These are phyloP conservation scores for Pseudogymnoascus sp. DNA, from an alignment of 2,329 filamentous ascomycete genomes.

Conservation along the genomic window DNA sequence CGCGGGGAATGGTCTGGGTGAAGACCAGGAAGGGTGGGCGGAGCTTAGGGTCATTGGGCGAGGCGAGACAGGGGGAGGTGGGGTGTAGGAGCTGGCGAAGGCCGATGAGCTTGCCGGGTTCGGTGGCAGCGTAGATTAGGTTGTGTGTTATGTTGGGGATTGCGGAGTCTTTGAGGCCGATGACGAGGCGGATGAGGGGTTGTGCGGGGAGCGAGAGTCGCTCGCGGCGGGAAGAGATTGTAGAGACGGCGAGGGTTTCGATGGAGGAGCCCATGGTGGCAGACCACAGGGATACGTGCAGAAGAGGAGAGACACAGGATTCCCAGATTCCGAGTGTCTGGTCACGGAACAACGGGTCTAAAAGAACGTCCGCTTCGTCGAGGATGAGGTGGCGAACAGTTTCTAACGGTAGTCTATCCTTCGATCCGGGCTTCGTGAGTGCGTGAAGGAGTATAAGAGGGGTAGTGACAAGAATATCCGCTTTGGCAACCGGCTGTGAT, in stretches of 20 bases:
- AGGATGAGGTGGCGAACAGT: conserved; percentile 68
- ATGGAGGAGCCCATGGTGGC: conserved; percentile 95
- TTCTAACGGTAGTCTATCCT: conserved; percentile 45
- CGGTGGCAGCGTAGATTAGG: conserved; percentile 82
- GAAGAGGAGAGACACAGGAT: conserved; percentile 59
- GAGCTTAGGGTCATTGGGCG: conserved; percentile 35
- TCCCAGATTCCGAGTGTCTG: conserved; percentile 82
- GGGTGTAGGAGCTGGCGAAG: conserved; percentile 85
- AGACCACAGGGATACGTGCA: conserved; percentile 82
- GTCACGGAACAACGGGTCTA: conserved; percentile 82
- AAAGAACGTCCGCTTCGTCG: conserved; percentile 90
- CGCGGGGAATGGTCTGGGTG: conserved; percentile 89
- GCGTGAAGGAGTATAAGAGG: conserved; percentile 72
- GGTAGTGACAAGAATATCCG: conserved; percentile 74
- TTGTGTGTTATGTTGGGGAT: conserved; percentile 87
- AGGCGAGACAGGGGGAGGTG: conserved; percentile 45
- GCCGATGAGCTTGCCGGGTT: conserved; percentile 86
- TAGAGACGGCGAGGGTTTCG: conserved; percentile 66
- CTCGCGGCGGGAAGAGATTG: conserved; percentile 47
- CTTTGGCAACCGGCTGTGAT: conserved; percentile 51
- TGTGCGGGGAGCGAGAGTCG: conserved; percentile 28
- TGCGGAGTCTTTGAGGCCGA: conserved; percentile 93
- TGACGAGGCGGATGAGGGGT: conserved; percentile 70
- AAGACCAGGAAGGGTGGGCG: conserved; percentile 91
- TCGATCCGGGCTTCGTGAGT: conserved; percentile 40